phyloP scores from a whole-genome alignment of 192 early-diverging fungal species.

The Dimargaris xerosporica region DNA sequence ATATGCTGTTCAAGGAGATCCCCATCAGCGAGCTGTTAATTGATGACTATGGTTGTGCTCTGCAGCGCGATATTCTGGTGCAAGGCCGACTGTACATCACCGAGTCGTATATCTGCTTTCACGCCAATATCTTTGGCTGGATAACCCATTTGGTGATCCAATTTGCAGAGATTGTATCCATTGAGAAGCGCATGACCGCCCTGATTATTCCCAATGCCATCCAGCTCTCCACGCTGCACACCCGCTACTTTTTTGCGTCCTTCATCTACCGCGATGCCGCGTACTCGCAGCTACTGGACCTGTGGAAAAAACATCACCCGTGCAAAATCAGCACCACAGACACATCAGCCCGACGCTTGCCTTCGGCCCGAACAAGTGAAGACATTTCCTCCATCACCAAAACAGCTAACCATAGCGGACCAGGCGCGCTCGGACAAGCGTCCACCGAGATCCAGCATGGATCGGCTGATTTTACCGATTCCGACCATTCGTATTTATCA shows the following conservation, averaged over 20 bases:
- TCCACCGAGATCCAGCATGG: too few species aligned
- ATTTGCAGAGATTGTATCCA: slow-evolving; percentile 59
- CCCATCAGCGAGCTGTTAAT: slow-evolving; percentile 34
- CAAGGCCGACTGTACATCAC: slow-evolving; percentile 78
- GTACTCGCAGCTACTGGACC: slow-evolving; percentile 50
- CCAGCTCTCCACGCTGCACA: slow-evolving; percentile 51
- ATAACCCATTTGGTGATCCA: slow-evolving; percentile 61
- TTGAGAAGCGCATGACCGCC: slow-evolving; percentile 75
- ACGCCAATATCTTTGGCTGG: slow-evolving; percentile 85
- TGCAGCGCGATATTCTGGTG: slow-evolving; percentile 78
- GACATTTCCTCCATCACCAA: neutral
- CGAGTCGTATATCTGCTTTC: slow-evolving; percentile 64
- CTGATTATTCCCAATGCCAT: slow-evolving; percentile 82
- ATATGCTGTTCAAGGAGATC: slow-evolving; percentile 31
- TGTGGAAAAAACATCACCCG: slow-evolving; percentile 33
- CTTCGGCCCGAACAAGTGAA: neutral
- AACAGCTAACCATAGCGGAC: too few species aligned
- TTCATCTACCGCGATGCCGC: slow-evolving; percentile 72
- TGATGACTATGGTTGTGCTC: slow-evolving; percentile 65
- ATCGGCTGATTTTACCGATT: too few species aligned
- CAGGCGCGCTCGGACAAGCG: too few species aligned
- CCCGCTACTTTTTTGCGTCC: slow-evolving; percentile 70
- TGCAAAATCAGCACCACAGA: neutral
- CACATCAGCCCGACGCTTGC: neutral
- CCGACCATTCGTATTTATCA: neutral